Conservation (phyloP, 2,329 filamentous ascomycete species). For the Talaromyces piceae region DNA sequence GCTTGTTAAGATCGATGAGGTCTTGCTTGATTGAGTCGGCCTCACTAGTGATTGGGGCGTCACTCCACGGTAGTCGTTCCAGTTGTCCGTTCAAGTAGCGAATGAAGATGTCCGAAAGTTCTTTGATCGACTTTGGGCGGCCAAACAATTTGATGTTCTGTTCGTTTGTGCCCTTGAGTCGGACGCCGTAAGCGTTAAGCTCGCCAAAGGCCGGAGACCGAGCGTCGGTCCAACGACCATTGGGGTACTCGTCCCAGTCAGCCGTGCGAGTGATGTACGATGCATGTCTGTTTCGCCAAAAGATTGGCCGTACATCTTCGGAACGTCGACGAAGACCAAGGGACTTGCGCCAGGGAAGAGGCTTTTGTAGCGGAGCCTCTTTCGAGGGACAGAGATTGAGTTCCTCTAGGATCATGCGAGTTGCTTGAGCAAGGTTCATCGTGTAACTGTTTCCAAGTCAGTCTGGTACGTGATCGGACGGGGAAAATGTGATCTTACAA, state of each 20-base stretch:
- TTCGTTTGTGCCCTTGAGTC: constrained; percentile 89
- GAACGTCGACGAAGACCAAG: constrained; percentile 79
- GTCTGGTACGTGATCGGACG: not conserved
- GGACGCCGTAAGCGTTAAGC: constrained; percentile 88
- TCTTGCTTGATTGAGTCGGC: constrained; percentile 69
- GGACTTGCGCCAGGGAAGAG: constrained; percentile 94
- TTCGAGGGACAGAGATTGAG: constrained; percentile 71
- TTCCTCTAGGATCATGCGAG: constrained; percentile 88
- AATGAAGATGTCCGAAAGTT: constrained; percentile 77
- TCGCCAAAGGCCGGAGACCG: constrained; percentile 94
- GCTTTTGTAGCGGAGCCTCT: constrained; percentile 72
- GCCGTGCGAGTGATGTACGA: constrained; percentile 93
- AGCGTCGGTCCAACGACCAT: constrained; percentile 96
- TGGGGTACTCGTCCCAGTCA: constrained; percentile 98
- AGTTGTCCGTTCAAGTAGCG: constrained; percentile 75
- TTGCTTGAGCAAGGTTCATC: constrained; percentile 95
- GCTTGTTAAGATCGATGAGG: constrained; percentile 72
- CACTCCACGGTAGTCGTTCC: constrained; percentile 86
- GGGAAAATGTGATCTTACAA: constrained; percentile 53
- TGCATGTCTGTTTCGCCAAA: constrained; percentile 96
- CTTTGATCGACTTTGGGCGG: constrained; percentile 67
- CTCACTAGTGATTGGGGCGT: constrained; percentile 75
- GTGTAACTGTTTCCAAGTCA: constrained; percentile 57
- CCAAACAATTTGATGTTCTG: constrained; percentile 95
- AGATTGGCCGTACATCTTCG: constrained; percentile 95